These are phyloP conservation scores for Rhodotorula babjevae DNA, from an alignment of 768 basidiomycete species.

Conservation along the genomic window DNA sequence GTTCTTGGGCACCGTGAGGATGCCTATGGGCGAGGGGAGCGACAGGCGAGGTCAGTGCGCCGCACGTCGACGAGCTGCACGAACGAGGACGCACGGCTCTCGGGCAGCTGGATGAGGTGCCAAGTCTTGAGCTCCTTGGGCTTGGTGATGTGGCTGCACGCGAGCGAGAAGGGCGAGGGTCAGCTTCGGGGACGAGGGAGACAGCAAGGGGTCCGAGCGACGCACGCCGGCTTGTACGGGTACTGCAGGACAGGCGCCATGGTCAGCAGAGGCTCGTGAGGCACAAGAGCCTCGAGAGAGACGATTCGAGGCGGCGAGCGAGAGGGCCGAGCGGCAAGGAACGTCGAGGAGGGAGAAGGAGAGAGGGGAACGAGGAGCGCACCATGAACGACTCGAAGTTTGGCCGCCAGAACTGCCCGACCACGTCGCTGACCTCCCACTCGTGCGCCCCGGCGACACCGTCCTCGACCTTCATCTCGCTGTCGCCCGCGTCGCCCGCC, in stretches of 20 bases:
- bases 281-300: too few relatives aligned
- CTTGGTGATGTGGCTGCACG: conserved; percentile 89
- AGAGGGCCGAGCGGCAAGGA: not conserved
- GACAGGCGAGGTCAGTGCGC: not conserved
- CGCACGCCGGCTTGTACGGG: conserved; percentile 41
- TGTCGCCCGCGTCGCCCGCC: not conserved
- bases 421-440: conserved; percentile 93
- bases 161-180: conserved; percentile 55
- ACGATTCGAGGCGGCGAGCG: too few relatives aligned
- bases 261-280: too few relatives aligned
- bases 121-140: conserved; percentile 98
- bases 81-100: conserved; percentile 63
- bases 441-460: conserved; percentile 60
- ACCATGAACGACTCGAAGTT: conserved; percentile 99
- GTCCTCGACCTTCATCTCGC: conserved; percentile 40
- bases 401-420: conserved; percentile 98
- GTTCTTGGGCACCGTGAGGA: conserved; percentile 93
- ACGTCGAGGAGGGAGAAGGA: not conserved
- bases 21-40: conserved; percentile 56
- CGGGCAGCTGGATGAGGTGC: conserved; percentile 91
- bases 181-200: not conserved
- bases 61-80: not conserved
- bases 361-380: conserved; percentile 45
- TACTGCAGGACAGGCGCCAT: conserved; percentile 20
- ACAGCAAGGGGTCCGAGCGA: too few relatives aligned